These are phyloP conservation scores for Agastache rugosa DNA, from an alignment of 257 asterid species.

Conservation along the genomic window DNA sequence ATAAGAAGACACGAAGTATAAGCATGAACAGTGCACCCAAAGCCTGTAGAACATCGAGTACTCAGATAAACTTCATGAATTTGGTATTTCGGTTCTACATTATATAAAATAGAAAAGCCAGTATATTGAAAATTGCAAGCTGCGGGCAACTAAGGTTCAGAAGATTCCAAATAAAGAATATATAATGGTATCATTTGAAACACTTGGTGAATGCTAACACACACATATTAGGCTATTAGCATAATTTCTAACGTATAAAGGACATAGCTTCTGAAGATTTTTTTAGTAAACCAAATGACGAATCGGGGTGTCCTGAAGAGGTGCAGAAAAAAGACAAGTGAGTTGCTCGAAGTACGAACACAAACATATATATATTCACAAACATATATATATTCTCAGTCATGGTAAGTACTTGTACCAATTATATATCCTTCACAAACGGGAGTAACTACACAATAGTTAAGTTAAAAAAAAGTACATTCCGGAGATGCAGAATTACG, in stretches of 20 bases:
- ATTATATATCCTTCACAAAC: no score
- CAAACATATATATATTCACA: no score
- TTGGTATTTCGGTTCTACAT: neutral
- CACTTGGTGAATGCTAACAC: neutral
- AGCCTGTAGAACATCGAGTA: slow-evolving; percentile 69
- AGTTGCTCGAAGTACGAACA: no score
- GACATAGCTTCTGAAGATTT: neutral
- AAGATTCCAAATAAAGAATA: neutral
- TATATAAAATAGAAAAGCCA: neutral
- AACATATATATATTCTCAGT: neutral
- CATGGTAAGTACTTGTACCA: neutral
- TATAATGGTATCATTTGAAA: neutral
- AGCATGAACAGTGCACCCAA: slow-evolving; percentile 91
- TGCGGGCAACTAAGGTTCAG: no score
- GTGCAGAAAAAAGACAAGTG: neutral
- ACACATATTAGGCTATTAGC: no score
- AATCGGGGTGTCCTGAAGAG: neutral
- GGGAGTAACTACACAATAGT: neutral
- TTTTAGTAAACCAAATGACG: neutral
- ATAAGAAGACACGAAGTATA: slow-evolving; percentile 76
- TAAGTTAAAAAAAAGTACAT: neutral
- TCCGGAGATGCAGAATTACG: neutral
- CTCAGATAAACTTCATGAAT: slow-evolving; percentile 18
- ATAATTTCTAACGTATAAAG: neutral
- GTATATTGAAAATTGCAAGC: no score